phyloP scores from a whole-genome alignment of 805 yeast genomes.

The Yamadazyma akitaensis region DNA sequence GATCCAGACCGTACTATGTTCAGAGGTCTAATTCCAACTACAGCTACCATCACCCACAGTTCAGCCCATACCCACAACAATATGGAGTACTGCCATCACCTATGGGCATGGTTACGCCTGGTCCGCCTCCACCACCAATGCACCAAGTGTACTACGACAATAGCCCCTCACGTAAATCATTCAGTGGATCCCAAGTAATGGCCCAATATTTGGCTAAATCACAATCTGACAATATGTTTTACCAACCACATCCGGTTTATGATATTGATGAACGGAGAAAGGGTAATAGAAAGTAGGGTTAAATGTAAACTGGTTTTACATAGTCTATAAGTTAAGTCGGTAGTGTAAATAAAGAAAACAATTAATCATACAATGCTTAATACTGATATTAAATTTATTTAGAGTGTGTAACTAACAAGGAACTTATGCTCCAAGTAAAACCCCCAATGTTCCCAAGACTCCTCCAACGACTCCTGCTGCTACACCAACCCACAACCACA shows the following conservation, averaged over 20 bases:
- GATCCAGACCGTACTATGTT: constrained; percentile 5
- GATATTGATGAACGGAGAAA: constrained; percentile 10
- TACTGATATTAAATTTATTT: too few relatives aligned
- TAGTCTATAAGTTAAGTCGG: not conserved
- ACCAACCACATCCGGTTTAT: constrained; percentile 28
- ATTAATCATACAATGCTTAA: not conserved
- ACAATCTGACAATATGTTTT: constrained; percentile 56
- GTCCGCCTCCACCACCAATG: constrained; percentile 10
- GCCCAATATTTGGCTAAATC: constrained; percentile 71
- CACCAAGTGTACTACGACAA: constrained; percentile 3
- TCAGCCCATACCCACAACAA: constrained; percentile 8
- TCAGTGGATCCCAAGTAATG: constrained; percentile 70
- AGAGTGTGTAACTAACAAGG: too few relatives aligned
- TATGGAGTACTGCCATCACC: constrained; percentile 4
- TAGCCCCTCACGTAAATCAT: constrained; percentile 7
- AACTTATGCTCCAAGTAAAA: constrained; percentile 1
- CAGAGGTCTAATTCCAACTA: constrained; percentile 8
- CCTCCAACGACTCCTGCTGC: constrained; percentile 1
- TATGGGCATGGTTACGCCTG: constrained; percentile 11
- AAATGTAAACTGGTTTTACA: constrained; percentile 10
- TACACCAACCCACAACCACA: constrained; percentile 2
- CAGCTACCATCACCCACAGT: constrained; percentile 8
- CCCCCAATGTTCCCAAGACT: constrained; percentile 5
- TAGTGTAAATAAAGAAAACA: not conserved
- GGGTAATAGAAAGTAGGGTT: constrained; percentile 2